phyloP scores from a whole-genome alignment of 2,329 filamentous ascomycete genomes.

The Claviceps capensis region DNA sequence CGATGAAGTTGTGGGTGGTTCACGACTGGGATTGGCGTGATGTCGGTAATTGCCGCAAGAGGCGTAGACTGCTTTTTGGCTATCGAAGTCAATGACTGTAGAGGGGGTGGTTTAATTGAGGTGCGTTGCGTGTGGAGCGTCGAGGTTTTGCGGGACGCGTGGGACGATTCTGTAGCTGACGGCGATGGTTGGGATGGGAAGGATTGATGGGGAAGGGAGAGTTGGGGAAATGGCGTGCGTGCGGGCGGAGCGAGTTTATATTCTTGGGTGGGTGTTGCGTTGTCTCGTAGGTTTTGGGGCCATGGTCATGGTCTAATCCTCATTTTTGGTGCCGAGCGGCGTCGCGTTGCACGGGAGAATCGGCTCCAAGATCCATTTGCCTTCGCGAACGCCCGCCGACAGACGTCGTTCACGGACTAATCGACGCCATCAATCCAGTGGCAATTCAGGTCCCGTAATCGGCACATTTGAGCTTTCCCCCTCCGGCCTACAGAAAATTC shows the following conservation, averaged over 20 bases:
- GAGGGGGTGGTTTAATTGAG: neutral
- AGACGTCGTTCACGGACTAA: slow-evolving; percentile 3
- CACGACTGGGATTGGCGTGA: neutral
- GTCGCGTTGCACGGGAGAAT: slow-evolving; percentile 17
- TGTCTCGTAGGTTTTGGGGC: slow-evolving; percentile 24
- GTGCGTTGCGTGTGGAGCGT: neutral
- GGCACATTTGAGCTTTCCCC: too few relatives aligned
- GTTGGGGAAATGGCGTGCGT: slow-evolving; percentile 13
- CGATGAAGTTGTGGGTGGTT: neutral
- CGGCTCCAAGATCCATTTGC: slow-evolving; percentile 18
- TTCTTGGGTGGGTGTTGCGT: slow-evolving; percentile 16
- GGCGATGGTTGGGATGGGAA: slow-evolving; percentile 11
- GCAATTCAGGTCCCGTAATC: too few relatives aligned
- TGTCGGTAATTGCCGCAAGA: neutral
- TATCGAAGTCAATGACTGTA: neutral
- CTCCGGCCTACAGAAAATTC: too few relatives aligned
- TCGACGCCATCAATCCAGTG: too few relatives aligned
- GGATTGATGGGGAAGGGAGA: slow-evolving; percentile 9
- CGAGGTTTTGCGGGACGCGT: neutral
- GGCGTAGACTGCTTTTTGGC: neutral
- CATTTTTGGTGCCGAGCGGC: slow-evolving; percentile 26
- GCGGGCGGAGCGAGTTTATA: slow-evolving; percentile 17
- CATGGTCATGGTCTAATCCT: slow-evolving; percentile 24
- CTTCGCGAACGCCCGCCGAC: slow-evolving; percentile 7
- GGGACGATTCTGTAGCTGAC: slow-evolving; percentile 15